These are phyloP conservation scores for Aureobasidium mangrovei DNA, from an alignment of 2,329 filamentous ascomycete genomes.

Conservation along the genomic window DNA sequence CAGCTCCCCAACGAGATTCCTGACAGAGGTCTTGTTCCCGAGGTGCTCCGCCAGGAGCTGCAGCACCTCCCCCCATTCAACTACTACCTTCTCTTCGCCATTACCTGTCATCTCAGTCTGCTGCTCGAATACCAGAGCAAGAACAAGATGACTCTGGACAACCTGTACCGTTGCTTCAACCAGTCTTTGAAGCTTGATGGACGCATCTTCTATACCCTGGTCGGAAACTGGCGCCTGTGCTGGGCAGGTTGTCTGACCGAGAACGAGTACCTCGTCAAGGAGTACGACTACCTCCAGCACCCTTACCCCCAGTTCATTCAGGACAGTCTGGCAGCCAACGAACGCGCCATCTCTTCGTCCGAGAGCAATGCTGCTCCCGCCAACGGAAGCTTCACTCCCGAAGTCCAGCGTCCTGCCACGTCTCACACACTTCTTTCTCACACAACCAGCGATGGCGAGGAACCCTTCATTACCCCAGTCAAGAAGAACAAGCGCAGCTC, in stretches of 20 bases:
- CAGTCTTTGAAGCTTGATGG: conserved; percentile 94
- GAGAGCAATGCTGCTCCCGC: conserved; percentile 50
- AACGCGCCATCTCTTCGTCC: conserved; percentile 55
- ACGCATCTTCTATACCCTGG: conserved; percentile 90
- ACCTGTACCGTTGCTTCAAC: conserved; percentile 93
- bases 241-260: conserved; percentile 96
- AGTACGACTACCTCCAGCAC: conserved; percentile 38
- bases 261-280: conserved; percentile 64
- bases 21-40: conserved; percentile 64
- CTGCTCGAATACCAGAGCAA: conserved; percentile 85
- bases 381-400: conserved; percentile 20
- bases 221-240: conserved; percentile 91
- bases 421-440: conserved; percentile 14
- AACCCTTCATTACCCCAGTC: conserved; percentile 8
- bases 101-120: conserved; percentile 89
- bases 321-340: conserved; percentile 22
- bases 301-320: conserved; percentile 25
- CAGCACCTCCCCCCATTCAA: conserved; percentile 94
- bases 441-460: conserved; percentile 13
- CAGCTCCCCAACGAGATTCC: conserved; percentile 76
- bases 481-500: conserved; percentile 12
- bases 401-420: conserved; percentile 14
- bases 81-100: conserved; percentile 94
- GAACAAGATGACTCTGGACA: conserved; percentile 98
- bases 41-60: conserved; percentile 80